These are phyloP conservation scores for Miscanthus lutarioriparius DNA, from an alignment of 176 grass and related monocot genomes.

Conservation along the genomic window DNA sequence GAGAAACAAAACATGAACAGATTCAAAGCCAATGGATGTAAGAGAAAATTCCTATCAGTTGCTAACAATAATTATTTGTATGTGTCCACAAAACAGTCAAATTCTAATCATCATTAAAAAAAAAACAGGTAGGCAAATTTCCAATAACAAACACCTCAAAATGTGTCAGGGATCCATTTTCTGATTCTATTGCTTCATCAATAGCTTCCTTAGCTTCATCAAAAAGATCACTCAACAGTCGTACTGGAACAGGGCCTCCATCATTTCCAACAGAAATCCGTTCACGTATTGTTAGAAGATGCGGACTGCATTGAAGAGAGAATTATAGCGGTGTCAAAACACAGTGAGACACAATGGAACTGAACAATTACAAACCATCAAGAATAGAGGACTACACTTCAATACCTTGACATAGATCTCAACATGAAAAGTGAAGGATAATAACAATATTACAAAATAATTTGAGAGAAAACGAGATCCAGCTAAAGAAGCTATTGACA, in stretches of 20 bases:
- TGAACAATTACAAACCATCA: neutral
- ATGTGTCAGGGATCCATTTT: conserved; percentile 81
- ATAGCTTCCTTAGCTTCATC: conserved; percentile 54
- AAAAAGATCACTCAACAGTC: conserved; percentile 57
- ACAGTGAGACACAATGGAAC: neutral
- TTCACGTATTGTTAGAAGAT: conserved; percentile 80
- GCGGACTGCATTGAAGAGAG: conserved; percentile 56
- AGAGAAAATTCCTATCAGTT: neutral
- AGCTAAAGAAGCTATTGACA: neutral
- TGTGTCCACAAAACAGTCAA: neutral
- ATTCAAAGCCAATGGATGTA: neutral
- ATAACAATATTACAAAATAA: neutral
- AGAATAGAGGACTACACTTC: neutral
- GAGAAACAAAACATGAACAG: neutral
- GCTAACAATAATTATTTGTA: neutral
- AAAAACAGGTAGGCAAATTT: neutral
- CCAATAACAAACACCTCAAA: conserved; percentile 61
- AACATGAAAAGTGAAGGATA: neutral
- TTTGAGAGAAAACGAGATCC: neutral
- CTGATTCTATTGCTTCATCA: conserved; percentile 68
- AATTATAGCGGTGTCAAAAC: neutral
- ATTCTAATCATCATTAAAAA: neutral
- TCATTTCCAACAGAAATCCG: conserved; percentile 76
- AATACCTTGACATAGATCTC: neutral
- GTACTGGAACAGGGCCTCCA: conserved; percentile 64